Evolutionary conservation across 2,329 filamentous ascomycete genomes (phyloP), one percentile per base, ranked within the genome.

Genomic region (Claviceps sp.): DNA sequence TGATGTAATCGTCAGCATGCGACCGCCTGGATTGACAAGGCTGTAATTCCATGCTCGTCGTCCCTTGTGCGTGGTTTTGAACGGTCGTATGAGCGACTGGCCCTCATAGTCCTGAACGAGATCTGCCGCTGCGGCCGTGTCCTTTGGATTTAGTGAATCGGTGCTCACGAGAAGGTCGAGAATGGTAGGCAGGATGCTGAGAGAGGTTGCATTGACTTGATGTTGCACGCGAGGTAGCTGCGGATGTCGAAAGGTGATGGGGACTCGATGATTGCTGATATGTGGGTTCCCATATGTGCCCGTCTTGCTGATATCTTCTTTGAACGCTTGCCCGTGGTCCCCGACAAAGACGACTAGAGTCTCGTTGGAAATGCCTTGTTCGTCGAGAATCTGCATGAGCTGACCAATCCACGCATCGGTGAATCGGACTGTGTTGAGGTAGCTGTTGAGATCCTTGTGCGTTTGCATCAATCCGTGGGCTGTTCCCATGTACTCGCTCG

Each of bases 301-400:
- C 6, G 62, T 63, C 18, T 63, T 62, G 24, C 56, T 57, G 8
- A 59, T 54, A 42, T 65, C 63, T 20, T 67, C 65, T 0, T 61
- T 59, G 37, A 67, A 58, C 0, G 64, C 65, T n/a, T 63, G 59
- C 1, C 64, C 65, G n/a, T 67, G 65, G n/a, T 67, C 65, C 2
- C 65, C 65, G 7, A 65, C 63, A 11, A 64, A 61, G 2, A 67
- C 56, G 6, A 67, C 56, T n/a, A 67, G 43, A 0, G 65, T 67
- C 48, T 67, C 63, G 41, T 67, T 62, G 3, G 65, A 61, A 3
- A 65, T 57, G 2, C 62, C 63, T 34, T 63, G 57, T 20, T 66
- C 58, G 4, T 67, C 63, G 1, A 67, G 51, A 0, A 67, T 47
- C 3, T 62, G 53, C 52, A 68, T 59, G 26, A 68, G 54, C 44